phyloP scores from a whole-genome alignment of 768 basidiomycete species.

The Vishniacozyma victoriae region DNA sequence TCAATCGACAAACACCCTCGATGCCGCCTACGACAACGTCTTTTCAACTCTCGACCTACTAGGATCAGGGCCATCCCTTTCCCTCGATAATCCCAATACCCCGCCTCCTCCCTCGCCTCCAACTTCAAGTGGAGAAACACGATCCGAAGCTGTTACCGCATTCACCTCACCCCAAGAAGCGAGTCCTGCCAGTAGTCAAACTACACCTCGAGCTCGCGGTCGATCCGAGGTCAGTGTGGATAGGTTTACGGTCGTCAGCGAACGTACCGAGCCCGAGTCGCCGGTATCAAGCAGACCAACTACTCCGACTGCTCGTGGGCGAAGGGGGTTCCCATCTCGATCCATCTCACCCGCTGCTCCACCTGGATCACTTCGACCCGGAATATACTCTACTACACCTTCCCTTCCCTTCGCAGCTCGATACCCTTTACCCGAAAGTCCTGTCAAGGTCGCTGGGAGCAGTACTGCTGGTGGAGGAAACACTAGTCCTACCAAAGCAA shows the following conservation, averaged over 20 bases:
- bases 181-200: not conserved
- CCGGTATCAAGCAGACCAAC: constrained; percentile 2
- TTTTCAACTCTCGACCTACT: constrained; percentile 31
- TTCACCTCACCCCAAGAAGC: not conserved
- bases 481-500: constrained; percentile 25
- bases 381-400: not conserved
- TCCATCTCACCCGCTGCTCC: not conserved
- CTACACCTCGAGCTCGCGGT: not conserved
- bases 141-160: not conserved
- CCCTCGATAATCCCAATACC: not conserved
- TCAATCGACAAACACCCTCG: constrained; percentile 30
- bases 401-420: constrained; percentile 16
- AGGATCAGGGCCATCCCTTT: constrained; percentile 4
- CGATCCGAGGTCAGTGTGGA: not conserved
- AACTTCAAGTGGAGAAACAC: not conserved
- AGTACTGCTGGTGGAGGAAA: constrained; percentile 14
- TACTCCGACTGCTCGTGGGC: not conserved
- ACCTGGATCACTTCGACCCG: not conserved
- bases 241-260: constrained; percentile 26
- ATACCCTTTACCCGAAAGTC: constrained; percentile 27
- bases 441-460: constrained; percentile 16
- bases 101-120: constrained; percentile 2
- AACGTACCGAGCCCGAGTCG: constrained; percentile 27
- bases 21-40: constrained; percentile 38
- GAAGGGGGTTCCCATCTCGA: not conserved